Evolutionary conservation across 768 basidiomycete genomes (phyloP).

Genomic region (Panus rudis): DNA sequence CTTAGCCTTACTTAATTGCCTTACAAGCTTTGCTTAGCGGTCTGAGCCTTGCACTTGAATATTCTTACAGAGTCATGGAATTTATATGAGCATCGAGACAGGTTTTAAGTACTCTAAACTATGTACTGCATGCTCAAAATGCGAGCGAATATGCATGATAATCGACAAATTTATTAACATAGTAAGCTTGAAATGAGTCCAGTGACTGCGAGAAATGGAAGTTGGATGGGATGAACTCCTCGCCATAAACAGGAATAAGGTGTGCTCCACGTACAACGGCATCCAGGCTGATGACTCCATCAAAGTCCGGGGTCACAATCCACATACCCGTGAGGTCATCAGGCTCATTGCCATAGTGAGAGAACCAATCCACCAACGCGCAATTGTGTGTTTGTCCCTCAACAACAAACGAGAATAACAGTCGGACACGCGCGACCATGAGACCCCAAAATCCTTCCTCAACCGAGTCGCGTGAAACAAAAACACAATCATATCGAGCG

Average conservation of each 20-base stretch:
- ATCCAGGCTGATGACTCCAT: constrained; percentile 20
- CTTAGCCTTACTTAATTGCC: too few species aligned
- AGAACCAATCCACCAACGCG: constrained; percentile 15
- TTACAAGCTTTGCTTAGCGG: too few species aligned
- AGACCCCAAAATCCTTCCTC: constrained; percentile 12
- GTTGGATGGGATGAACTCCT: background rate
- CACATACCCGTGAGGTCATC: constrained; percentile 10
- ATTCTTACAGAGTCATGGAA: too few species aligned
- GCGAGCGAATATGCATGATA: too few species aligned
- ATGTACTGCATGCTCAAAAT: too few species aligned
- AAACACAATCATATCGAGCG: constrained; percentile 15
- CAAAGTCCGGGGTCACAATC: background rate
- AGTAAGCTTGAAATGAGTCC: constrained; percentile 7
- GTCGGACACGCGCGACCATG: constrained; percentile 3
- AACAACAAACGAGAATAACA: background rate
- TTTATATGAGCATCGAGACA: too few species aligned
- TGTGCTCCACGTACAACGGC: constrained; percentile 23
- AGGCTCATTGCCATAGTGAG: constrained; percentile 5
- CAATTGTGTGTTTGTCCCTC: constrained; percentile 8
- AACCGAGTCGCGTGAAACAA: constrained; percentile 7
- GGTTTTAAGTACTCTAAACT: too few species aligned
- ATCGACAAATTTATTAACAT: constrained; percentile 10
- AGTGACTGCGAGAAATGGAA: constrained; percentile 1
- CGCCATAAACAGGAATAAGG: constrained; percentile 6
- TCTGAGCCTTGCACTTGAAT: too few species aligned